These are phyloP conservation scores for Adansonia madagascariensis DNA, from an alignment of 441 rosid genomes.

Conservation along the genomic window DNA sequence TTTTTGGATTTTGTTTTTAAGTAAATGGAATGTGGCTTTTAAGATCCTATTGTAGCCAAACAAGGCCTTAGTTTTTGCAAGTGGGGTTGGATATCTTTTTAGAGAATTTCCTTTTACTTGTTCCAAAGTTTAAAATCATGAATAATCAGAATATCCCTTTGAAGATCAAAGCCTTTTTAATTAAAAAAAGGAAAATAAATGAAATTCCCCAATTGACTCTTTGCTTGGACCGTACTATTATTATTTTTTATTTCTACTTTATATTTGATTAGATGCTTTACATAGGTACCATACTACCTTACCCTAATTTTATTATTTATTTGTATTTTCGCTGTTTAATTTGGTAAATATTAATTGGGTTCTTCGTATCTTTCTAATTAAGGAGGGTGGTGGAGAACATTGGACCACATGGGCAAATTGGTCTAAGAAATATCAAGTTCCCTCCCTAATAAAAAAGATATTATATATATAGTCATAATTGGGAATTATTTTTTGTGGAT, in stretches of 20 bases:
- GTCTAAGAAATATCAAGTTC: background rate
- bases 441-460: background rate
- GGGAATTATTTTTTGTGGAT: constrained; percentile 30
- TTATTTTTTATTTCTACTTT: no score
- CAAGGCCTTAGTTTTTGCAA: constrained; percentile 23
- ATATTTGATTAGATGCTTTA: constrained; percentile 18
- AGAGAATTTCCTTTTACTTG: background rate
- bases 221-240: constrained; percentile 14
- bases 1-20: constrained; percentile 35
- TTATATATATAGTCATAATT: background rate
- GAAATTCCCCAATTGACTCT: constrained; percentile 14
- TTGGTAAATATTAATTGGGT: constrained; percentile 3
- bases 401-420: background rate
- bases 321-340: background rate
- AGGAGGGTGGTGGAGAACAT: constrained; percentile 25
- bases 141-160: constrained; percentile 33
- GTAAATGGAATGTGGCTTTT: constrained; percentile 65
- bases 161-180: background rate
- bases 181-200: background rate
- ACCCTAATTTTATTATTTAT: background rate
- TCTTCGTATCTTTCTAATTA: constrained; percentile 35
- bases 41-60: constrained; percentile 43
- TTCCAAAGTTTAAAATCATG: background rate
- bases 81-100: constrained; percentile 29
- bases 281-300: background rate